These are phyloP conservation scores for Epichloe amarillans DNA, from an alignment of 2,329 filamentous ascomycete genomes.

Conservation along the genomic window DNA sequence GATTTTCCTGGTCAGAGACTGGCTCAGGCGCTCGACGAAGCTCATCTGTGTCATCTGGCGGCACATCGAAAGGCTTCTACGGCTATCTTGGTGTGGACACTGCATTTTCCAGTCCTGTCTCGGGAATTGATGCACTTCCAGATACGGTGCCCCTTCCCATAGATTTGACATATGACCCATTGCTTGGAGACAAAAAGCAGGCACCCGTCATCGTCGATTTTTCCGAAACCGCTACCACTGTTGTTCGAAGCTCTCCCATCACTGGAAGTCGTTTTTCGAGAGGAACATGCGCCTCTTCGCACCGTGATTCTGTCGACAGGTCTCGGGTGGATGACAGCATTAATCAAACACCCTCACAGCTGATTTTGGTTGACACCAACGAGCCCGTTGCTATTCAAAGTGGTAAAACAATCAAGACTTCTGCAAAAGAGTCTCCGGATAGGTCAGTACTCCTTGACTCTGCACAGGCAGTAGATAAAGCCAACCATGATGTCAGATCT, in stretches of 20 bases:
- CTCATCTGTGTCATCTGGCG: conserved; percentile 12
- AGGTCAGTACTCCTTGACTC: not conserved
- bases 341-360: not conserved
- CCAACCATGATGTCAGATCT: not conserved
- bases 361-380: not conserved
- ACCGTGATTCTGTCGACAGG: not conserved
- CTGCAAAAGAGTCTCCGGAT: not conserved
- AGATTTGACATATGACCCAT: not conserved
- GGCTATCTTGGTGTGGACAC: conserved; percentile 13
- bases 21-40: conserved; percentile 17
- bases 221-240: conserved; percentile 23
- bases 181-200: not conserved
- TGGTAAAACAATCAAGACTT: not conserved
- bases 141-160: conserved; percentile 18
- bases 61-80: conserved; percentile 9
- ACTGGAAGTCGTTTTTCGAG: conserved; percentile 1
- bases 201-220: conserved; percentile 14
- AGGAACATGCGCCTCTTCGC: conserved; percentile 3
- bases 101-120: conserved; percentile 17
- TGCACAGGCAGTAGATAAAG: not conserved
- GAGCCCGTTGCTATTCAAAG: not conserved
- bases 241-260: conserved; percentile 18
- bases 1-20: conserved; percentile 18
- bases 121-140: conserved; percentile 14
- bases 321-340: not conserved